A percentile compares a stretch with the other conserved stretches of the same genome.
Conservation (phyloP, 2,329 filamentous ascomycete genomes). For the Fusarium illudens region DNA sequence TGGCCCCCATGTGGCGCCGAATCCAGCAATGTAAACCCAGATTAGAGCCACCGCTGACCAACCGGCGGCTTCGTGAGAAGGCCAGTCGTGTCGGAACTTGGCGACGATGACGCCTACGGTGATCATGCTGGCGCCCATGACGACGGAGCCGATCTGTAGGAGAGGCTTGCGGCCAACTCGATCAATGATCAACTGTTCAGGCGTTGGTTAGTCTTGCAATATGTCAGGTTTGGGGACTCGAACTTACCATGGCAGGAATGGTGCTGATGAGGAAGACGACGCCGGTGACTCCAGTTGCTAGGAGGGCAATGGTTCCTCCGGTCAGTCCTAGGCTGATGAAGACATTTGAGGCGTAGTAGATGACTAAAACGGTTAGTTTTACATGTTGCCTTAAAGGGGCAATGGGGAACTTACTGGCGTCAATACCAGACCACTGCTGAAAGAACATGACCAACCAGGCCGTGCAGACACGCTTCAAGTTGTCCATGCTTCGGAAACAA, state of each 20-base stretch:
- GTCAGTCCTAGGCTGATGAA: slow-evolving; percentile 71
- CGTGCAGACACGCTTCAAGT: slow-evolving; percentile 70
- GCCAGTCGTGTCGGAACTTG: slow-evolving; percentile 38
- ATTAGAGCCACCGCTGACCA: slow-evolving; percentile 51
- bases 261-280: slow-evolving; percentile 68
- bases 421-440: slow-evolving; percentile 52
- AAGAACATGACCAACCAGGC: slow-evolving; percentile 71
- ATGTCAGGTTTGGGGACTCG: fast-evolving
- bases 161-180: slow-evolving; percentile 53
- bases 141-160: slow-evolving; percentile 48
- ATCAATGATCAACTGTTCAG: slow-evolving; percentile 46
- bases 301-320: slow-evolving; percentile 65
- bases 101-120: slow-evolving; percentile 30
- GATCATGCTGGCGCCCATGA: slow-evolving; percentile 46
- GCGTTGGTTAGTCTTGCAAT: neutral
- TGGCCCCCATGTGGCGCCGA: slow-evolving; percentile 55
- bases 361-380: slow-evolving; percentile 38
- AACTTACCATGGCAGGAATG: slow-evolving; percentile 43
- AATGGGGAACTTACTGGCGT: slow-evolving; percentile 7
- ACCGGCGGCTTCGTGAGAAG: slow-evolving; percentile 46
- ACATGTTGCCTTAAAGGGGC: neutral
- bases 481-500: slow-evolving; percentile 48
- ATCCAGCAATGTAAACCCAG: slow-evolving; percentile 61
- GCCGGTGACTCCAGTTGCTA: slow-evolving; percentile 76
- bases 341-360: slow-evolving; percentile 62